phyloP scores from a whole-genome alignment of 2,329 filamentous ascomycete species.

The Capronia epimyces region DNA sequence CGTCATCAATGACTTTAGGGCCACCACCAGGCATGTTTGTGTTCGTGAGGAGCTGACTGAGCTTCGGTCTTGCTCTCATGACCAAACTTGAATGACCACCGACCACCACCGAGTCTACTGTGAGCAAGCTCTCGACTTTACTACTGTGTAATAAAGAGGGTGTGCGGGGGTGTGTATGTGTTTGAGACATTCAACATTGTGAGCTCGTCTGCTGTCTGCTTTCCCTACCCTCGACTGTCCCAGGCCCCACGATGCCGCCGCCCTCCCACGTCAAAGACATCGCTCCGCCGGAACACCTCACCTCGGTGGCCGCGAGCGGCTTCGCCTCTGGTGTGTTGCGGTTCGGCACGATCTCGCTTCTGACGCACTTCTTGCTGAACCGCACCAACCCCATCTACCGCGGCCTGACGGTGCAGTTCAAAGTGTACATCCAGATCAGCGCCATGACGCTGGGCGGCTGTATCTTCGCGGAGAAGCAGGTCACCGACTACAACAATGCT shows the following conservation, averaged over 20 bases:
- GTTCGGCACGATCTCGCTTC: slow-evolving; percentile 44
- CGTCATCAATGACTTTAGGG: slow-evolving; percentile 8
- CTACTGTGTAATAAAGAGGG: no score
- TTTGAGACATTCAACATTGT: no score
- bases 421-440: slow-evolving; percentile 45
- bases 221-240: no score
- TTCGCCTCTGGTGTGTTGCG: slow-evolving; percentile 42
- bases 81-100: no score
- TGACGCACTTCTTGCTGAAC: slow-evolving; percentile 42
- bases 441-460: slow-evolving; percentile 46
- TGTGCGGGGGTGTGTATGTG: no score
- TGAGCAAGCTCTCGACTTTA: no score
- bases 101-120: no score
- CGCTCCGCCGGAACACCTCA: slow-evolving; percentile 40
- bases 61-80: no score
- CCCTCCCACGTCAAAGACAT: slow-evolving; percentile 37
- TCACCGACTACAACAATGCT: slow-evolving; percentile 43
- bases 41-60: no score
- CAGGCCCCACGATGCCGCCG: slow-evolving; percentile 37
- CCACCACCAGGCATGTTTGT: no score
- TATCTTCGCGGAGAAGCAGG: slow-evolving; percentile 45
- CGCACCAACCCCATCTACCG: slow-evolving; percentile 42
- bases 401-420: slow-evolving; percentile 46
- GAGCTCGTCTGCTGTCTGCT: no score
- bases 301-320: slow-evolving; percentile 38